These are phyloP conservation scores for Apiospora saccharicola DNA, from an alignment of 2,329 filamentous ascomycete species.

Conservation along the genomic window DNA sequence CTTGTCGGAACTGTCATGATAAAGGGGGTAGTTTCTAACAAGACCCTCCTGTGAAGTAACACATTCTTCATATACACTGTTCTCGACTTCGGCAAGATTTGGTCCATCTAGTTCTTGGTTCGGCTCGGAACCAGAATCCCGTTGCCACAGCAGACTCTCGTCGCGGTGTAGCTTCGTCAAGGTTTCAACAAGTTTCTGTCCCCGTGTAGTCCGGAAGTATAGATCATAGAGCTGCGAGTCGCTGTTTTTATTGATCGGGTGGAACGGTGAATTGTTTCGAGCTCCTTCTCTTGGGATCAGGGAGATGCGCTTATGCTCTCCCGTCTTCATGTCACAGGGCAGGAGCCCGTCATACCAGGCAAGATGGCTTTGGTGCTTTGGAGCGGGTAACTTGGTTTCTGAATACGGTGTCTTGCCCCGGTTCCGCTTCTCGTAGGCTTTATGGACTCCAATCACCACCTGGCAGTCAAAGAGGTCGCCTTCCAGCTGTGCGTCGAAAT, in stretches of 20 bases:
- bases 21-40: not conserved
- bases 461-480: conserved; percentile 35
- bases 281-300: conserved; percentile 25
- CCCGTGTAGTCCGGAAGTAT: conserved; percentile 1
- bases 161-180: conserved; percentile 1
- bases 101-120: not conserved
- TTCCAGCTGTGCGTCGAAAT: conserved; percentile 32
- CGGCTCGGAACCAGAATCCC: not conserved
- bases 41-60: not conserved
- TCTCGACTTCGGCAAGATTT: conserved; percentile 15
- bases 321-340: conserved; percentile 25
- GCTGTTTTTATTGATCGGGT: not conserved
- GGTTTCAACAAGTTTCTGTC: not conserved
- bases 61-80: not conserved
- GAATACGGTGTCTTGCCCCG: conserved; percentile 36
- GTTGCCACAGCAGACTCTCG: not conserved
- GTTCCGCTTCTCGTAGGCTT: conserved; percentile 29
- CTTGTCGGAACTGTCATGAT: not conserved
- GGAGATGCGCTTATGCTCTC: conserved; percentile 9
- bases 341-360: conserved; percentile 34
- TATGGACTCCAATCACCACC: conserved; percentile 36
- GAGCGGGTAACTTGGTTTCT: conserved; percentile 30
- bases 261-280: conserved; percentile 3
- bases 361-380: conserved; percentile 33
- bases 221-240: not conserved